These are phyloP conservation scores for Kluyveromyces sp. DNA, from an alignment of 1,139 yeast genomes.

Conservation along the genomic window DNA sequence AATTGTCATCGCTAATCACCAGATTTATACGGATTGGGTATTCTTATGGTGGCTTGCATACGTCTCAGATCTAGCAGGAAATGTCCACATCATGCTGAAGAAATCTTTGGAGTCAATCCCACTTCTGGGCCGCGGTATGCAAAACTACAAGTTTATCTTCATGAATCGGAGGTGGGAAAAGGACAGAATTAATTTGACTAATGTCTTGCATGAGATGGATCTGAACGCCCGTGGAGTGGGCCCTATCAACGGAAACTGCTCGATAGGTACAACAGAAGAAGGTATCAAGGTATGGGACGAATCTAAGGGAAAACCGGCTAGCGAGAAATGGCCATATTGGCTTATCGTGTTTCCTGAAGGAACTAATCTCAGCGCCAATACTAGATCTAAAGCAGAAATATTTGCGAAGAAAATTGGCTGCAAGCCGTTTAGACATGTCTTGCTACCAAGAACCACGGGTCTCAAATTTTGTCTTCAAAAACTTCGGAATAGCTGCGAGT, in stretches of 20 bases:
- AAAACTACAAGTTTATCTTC: constrained; percentile 67
- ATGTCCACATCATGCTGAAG: constrained; percentile 66
- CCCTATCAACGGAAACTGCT: constrained; percentile 42
- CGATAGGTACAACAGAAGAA: constrained; percentile 18
- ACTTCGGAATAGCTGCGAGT: constrained; percentile 53
- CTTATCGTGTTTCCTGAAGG: constrained; percentile 90
- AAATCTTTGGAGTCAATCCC: constrained; percentile 73
- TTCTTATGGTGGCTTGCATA: constrained; percentile 84
- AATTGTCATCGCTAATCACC: constrained; percentile 67
- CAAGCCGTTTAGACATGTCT: constrained; percentile 50
- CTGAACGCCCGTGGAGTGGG: constrained; percentile 43
- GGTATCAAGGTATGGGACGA: constrained; percentile 29
- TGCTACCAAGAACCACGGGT: constrained; percentile 80
- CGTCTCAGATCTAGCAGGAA: constrained; percentile 56
- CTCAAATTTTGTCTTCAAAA: constrained; percentile 58
- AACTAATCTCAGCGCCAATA: constrained; percentile 68
- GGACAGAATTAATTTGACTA: constrained; percentile 57
- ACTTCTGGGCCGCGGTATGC: constrained; percentile 83
- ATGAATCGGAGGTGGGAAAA: constrained; percentile 72
- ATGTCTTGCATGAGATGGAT: constrained; percentile 49
- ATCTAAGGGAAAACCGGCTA: constrained; percentile 38
- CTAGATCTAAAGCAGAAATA: constrained; percentile 49
- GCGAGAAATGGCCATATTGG: constrained; percentile 39
- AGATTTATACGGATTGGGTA: constrained; percentile 92
- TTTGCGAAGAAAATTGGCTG: constrained; percentile 49